These are phyloP conservation scores for Backusella circina DNA, from an alignment of 192 early-diverging fungal genomes.

Conservation along the genomic window DNA sequence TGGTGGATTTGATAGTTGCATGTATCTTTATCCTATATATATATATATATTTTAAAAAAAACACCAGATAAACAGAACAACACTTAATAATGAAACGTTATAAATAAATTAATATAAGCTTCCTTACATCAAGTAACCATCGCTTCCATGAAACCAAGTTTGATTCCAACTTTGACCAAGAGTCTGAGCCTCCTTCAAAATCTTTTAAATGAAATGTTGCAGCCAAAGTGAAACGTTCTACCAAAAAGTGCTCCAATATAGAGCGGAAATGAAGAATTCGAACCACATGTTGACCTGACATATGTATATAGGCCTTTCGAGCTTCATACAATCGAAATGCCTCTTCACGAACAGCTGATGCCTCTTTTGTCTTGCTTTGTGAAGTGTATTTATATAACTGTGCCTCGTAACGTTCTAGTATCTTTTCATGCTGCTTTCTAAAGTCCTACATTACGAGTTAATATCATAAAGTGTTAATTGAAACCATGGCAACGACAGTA, in stretches of 20 bases:
- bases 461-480: not conserved
- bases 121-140: conserved; percentile 35
- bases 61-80: not conserved
- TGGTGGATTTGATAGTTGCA: conserved; percentile 30
- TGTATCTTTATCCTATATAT: conserved; percentile 37
- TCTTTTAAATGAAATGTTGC: conserved; percentile 29
- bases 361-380: conserved; percentile 58
- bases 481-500: not conserved
- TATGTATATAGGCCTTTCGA: conserved; percentile 57
- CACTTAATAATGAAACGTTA: not conserved
- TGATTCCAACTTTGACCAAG: conserved; percentile 41
- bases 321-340: conserved; percentile 60
- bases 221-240: conserved; percentile 29
- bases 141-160: conserved; percentile 35
- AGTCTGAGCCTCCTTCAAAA: conserved; percentile 38
- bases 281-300: conserved; percentile 51
- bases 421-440: conserved; percentile 44
- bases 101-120: not conserved
- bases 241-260: conserved; percentile 40
- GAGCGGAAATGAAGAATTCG: conserved; percentile 49
- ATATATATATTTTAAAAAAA: not conserved
- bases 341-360: conserved; percentile 59
- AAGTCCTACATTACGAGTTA: conserved; percentile 26
- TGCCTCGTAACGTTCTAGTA: conserved; percentile 58
- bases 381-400: conserved; percentile 51